phyloP scores from a whole-genome alignment of 768 basidiomycete species.

The Boletus pseudopeckii region DNA sequence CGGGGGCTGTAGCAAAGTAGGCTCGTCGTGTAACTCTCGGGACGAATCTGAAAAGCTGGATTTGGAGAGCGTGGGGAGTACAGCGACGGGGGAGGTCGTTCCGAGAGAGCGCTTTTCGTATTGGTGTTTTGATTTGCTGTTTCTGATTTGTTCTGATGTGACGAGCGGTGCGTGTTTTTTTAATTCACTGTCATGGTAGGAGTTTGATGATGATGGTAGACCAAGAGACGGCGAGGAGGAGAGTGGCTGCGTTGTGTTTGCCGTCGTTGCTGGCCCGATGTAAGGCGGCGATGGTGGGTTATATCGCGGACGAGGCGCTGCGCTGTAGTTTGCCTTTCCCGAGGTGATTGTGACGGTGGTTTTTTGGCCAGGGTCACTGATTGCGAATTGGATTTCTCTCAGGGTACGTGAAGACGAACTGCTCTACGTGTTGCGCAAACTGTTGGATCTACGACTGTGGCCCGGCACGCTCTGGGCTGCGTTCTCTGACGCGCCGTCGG shows the following conservation, averaged over 20 bases:
- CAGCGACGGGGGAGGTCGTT: slow-evolving; percentile 50
- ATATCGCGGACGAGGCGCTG: slow-evolving; percentile 79
- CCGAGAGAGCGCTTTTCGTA: slow-evolving; percentile 86
- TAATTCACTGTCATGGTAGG: too few species aligned
- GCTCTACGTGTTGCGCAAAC: slow-evolving; percentile 74
- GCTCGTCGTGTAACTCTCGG: slow-evolving; percentile 11
- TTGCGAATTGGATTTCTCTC: neutral
- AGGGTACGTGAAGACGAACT: slow-evolving; percentile 89
- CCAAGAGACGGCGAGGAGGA: slow-evolving; percentile 52
- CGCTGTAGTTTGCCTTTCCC: slow-evolving; percentile 89
- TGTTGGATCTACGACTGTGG: slow-evolving; percentile 71
- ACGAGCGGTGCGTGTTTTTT: slow-evolving; percentile 47
- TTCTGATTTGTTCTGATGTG: slow-evolving; percentile 69
- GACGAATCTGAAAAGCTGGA: slow-evolving; percentile 38
- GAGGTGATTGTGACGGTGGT: slow-evolving; percentile 43
- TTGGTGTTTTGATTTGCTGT: slow-evolving; percentile 89
- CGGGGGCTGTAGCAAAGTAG: slow-evolving; percentile 4
- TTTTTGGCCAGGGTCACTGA: neutral
- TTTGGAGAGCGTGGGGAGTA: slow-evolving; percentile 51
- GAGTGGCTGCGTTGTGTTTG: slow-evolving; percentile 71
- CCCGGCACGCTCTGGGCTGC: slow-evolving; percentile 76
- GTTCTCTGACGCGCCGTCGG: slow-evolving; percentile 59
- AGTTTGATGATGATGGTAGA: slow-evolving; percentile 38
- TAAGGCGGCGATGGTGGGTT: slow-evolving; percentile 60
- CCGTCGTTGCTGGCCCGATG: slow-evolving; percentile 78